Evolutionary conservation across 2,329 filamentous ascomycete species (phyloP).

Genomic region (Ophiostoma perfectum): DNA sequence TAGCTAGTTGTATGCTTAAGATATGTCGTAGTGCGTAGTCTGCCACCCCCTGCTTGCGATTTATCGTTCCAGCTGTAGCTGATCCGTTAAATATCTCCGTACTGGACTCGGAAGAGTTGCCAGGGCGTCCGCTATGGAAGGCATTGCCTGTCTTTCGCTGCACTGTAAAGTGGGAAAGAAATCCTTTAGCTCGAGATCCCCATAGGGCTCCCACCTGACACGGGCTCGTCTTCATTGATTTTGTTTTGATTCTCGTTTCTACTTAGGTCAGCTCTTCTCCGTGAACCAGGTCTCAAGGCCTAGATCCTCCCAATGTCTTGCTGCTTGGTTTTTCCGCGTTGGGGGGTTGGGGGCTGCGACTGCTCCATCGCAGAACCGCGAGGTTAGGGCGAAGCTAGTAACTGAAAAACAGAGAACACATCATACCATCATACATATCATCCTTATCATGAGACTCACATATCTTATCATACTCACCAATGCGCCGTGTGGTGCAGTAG

Average conservation of each 20-base stretch:
- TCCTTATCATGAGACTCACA: too few species aligned
- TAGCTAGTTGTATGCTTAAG: background rate
- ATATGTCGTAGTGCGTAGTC: background rate
- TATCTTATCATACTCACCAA: too few species aligned
- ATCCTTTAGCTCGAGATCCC: background rate
- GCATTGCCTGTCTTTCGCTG: background rate
- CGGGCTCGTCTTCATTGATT: background rate
- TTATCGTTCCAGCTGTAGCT: background rate
- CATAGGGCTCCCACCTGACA: background rate
- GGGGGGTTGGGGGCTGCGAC: background rate
- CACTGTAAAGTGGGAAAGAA: background rate
- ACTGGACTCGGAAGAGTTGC: constrained; percentile 1
- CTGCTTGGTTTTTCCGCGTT: background rate
- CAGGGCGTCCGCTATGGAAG: background rate
- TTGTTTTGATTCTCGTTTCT: background rate
- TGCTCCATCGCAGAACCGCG: background rate
- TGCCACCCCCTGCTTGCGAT: background rate
- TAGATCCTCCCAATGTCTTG: constrained; percentile 6
- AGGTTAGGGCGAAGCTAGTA: background rate
- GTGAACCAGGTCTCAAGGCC: constrained; percentile 1
- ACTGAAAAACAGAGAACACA: background rate
- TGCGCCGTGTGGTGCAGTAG: background rate
- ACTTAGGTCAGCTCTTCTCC: background rate
- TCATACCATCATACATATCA: background rate
- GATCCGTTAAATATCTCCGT: background rate